These are phyloP conservation scores for Colletotrichum sp. DNA, from an alignment of 2,329 filamentous ascomycete genomes.

Conservation along the genomic window DNA sequence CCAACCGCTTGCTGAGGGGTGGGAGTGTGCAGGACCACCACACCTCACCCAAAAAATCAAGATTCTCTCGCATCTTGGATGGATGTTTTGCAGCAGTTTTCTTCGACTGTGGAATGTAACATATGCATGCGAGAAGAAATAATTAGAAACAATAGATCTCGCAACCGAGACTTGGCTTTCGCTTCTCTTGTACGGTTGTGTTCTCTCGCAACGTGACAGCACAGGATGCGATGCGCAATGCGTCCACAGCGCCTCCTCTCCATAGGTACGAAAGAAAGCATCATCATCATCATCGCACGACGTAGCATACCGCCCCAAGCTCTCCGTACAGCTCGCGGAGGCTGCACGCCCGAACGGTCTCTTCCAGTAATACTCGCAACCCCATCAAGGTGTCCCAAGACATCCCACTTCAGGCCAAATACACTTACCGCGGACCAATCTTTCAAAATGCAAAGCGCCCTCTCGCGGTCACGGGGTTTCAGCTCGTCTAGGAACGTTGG, in stretches of 20 bases:
- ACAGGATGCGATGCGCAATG: background rate
- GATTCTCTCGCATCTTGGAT: background rate
- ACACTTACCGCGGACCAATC: background rate
- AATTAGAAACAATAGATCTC: background rate
- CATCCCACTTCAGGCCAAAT: background rate
- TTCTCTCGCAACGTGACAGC: background rate
- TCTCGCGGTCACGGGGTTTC: background rate
- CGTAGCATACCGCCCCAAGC: background rate
- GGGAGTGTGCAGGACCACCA: background rate
- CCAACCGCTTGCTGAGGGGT: background rate
- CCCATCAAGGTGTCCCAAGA: background rate
- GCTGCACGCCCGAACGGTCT: background rate
- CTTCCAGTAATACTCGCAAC: background rate
- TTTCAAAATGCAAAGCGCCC: background rate
- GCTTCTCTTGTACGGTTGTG: background rate
- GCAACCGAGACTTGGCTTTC: background rate
- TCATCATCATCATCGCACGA: background rate
- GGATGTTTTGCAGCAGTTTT: background rate
- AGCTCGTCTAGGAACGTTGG: background rate
- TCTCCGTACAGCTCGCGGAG: background rate
- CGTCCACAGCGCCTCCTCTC: background rate
- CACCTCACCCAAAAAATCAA: background rate
- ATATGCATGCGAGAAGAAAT: background rate
- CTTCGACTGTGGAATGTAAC: background rate
- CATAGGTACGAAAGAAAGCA: background rate